phyloP scores from a whole-genome alignment of 2,329 filamentous ascomycete genomes.

The Calonectria fujianensis region DNA sequence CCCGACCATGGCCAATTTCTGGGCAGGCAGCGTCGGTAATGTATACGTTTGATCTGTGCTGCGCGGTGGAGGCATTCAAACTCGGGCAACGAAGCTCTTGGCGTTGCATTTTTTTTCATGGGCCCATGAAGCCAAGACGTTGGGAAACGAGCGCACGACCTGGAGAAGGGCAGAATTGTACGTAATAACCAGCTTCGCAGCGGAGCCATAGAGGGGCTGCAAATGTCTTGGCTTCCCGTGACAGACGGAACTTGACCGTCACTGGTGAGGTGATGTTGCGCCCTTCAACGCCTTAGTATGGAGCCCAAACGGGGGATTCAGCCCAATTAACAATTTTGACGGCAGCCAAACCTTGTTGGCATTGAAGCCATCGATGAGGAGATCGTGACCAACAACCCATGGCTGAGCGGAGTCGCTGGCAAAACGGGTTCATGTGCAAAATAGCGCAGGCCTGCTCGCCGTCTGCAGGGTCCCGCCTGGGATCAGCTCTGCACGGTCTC shows the following conservation, averaged over 20 bases:
- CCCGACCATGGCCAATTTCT: neutral
- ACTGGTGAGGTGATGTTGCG: slow-evolving; percentile 16
- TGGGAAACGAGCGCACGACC: slow-evolving; percentile 22
- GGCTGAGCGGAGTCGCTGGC: slow-evolving; percentile 46
- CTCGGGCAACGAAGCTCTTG: slow-evolving; percentile 34
- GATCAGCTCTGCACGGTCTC: slow-evolving; percentile 35
- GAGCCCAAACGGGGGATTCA: slow-evolving; percentile 10
- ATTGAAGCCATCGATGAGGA: slow-evolving; percentile 42
- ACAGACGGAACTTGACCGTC: slow-evolving; percentile 44
- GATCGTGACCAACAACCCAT: slow-evolving; percentile 48
- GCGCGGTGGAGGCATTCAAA: slow-evolving; percentile 29
- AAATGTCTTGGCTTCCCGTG: slow-evolving; percentile 32
- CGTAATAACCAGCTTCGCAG: slow-evolving; percentile 39
- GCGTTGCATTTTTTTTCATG: slow-evolving; percentile 18
- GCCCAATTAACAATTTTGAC: slow-evolving; percentile 23
- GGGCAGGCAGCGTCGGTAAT: slow-evolving; percentile 27
- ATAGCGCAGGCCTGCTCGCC: slow-evolving; percentile 47
- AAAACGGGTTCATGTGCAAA: slow-evolving; percentile 44
- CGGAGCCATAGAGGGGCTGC: slow-evolving; percentile 38
- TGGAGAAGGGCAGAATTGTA: slow-evolving; percentile 36
- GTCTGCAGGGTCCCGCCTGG: slow-evolving; percentile 43
- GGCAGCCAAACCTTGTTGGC: slow-evolving; percentile 44
- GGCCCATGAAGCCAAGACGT: neutral
- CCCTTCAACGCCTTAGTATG: neutral
- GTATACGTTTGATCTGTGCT: slow-evolving; percentile 21